Evolutionary conservation across 202 grass and related monocot genomes (phyloP).

Genomic region (Eragrostis tef): DNA sequence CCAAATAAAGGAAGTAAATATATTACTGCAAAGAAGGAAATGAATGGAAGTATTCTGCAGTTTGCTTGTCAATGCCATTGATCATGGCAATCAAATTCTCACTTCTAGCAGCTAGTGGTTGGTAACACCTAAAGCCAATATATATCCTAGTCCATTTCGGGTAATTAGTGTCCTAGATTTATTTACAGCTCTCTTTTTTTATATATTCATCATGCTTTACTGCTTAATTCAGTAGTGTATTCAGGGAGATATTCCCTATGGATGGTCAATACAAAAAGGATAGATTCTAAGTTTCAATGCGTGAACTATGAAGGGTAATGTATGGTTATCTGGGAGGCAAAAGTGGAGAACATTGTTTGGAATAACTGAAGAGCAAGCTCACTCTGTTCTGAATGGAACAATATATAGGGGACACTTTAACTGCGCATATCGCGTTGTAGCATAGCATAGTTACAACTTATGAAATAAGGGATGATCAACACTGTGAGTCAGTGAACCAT

Average conservation of each 20-base stretch:
- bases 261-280: not conserved
- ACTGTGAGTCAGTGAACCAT: constrained; percentile 5
- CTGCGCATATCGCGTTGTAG: not conserved
- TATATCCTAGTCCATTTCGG: not conserved
- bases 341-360: not conserved
- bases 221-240: too few relatives aligned
- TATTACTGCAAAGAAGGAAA: not conserved
- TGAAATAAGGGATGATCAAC: not conserved
- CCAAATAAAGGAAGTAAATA: not conserved
- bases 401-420: not conserved
- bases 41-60: not conserved
- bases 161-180: not conserved
- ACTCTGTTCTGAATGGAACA: not conserved
- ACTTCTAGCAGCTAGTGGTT: not conserved
- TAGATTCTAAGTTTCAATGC: not conserved
- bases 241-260: not conserved
- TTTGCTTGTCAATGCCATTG: not conserved
- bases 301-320: not conserved
- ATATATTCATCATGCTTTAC: not conserved
- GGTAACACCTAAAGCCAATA: not conserved
- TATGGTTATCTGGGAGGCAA: not conserved
- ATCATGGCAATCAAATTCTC: not conserved
- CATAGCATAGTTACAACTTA: not conserved
- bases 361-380: not conserved
- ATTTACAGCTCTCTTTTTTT: not conserved